Conservation (phyloP, 768 basidiomycete genomes). For the Termitomyces sp. region DNA sequence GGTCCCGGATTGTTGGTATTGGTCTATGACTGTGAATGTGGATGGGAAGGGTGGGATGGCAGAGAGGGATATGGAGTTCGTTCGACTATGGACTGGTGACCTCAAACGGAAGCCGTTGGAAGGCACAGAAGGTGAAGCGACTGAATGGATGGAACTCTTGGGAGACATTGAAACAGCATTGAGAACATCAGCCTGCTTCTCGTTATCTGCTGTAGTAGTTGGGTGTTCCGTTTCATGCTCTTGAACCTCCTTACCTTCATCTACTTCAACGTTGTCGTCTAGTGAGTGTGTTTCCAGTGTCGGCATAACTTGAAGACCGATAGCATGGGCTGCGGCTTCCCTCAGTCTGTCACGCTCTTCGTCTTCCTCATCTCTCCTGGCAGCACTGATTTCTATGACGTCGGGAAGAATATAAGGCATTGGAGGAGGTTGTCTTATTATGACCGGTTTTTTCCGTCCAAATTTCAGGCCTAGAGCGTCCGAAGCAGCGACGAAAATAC, state of each 20-base stretch:
- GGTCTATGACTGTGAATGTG: constrained; percentile 45
- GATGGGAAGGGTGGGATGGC: constrained; percentile 65
- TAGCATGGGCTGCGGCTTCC: constrained; percentile 73
- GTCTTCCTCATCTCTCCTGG: constrained; percentile 55
- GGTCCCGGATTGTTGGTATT: constrained; percentile 52
- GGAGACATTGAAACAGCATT: constrained; percentile 21
- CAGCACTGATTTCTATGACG: constrained; percentile 70
- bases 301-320: constrained; percentile 62
- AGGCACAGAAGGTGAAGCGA: constrained; percentile 24
- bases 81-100: constrained; percentile 37
- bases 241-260: constrained; percentile 31
- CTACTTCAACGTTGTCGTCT: constrained; percentile 34
- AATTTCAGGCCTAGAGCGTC: constrained; percentile 51
- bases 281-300: constrained; percentile 36
- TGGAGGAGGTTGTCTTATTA: constrained; percentile 28
- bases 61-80: constrained; percentile 33
- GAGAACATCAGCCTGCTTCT: constrained; percentile 10
- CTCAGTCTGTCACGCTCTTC: constrained; percentile 76
- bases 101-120: constrained; percentile 36
- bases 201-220: constrained; percentile 7
- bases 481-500: constrained; percentile 52
- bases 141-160: constrained; percentile 34
- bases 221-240: constrained; percentile 16
- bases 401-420: constrained; percentile 54
- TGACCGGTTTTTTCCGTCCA: constrained; percentile 41